phyloP scores from a whole-genome alignment of 768 basidiomycete genomes.

The Suillus occidentalis region DNA sequence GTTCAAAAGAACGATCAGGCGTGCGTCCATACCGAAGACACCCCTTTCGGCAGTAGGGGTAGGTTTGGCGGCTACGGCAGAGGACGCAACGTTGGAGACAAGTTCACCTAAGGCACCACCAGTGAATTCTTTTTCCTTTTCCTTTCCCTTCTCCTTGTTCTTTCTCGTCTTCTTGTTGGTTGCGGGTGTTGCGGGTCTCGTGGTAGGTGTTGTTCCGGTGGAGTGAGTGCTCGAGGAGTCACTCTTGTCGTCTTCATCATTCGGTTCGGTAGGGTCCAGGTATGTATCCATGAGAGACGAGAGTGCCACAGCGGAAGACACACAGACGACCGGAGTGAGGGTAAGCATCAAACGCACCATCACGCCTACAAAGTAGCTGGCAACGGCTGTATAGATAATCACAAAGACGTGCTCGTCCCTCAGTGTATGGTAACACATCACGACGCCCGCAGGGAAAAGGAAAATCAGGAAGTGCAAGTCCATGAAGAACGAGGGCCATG shows the following conservation, averaged over 20 bases:
- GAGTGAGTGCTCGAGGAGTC: conserved; percentile 10
- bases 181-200: conserved; percentile 27
- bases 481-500: conserved; percentile 99
- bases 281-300: conserved; percentile 88
- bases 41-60: conserved; percentile 41
- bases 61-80: conserved; percentile 27
- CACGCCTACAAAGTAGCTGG: conserved; percentile 98
- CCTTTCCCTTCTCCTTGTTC: too few relatives aligned
- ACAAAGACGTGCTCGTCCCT: conserved; percentile 98
- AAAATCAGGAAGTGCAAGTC: conserved; percentile 97
- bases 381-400: conserved; percentile 95
- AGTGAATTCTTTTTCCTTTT: conserved; percentile 50
- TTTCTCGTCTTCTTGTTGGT: conserved; percentile 50
- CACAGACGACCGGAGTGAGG: conserved; percentile 95
- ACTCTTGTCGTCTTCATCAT: conserved; percentile 15
- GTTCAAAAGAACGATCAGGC: conserved; percentile 72
- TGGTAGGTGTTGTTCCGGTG: conserved; percentile 25
- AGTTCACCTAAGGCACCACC: conserved; percentile 40
- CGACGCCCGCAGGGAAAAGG: conserved; percentile 95
- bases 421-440: conserved; percentile 90
- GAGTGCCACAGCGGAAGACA: conserved; percentile 87
- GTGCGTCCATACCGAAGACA: conserved; percentile 84
- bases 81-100: conserved; percentile 39
- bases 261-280: conserved; percentile 80
- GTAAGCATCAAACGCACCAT: conserved; percentile 99